These are phyloP conservation scores for Huiozyma naganishii DNA, from an alignment of 805 yeast genomes.

Conservation along the genomic window DNA sequence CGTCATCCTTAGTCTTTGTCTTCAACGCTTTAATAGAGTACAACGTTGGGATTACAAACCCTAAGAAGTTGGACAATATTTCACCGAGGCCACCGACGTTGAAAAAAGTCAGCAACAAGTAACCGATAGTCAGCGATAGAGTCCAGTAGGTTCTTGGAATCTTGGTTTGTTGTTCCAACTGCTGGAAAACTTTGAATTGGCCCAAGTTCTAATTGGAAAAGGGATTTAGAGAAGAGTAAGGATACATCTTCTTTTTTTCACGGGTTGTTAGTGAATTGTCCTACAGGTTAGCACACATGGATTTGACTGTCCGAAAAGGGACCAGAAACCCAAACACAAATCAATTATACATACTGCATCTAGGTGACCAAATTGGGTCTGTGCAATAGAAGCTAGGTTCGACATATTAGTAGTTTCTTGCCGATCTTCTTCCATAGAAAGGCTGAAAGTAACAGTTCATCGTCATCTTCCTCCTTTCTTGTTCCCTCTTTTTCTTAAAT, in stretches of 20 bases:
- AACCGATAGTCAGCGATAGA: slow-evolving; percentile 50
- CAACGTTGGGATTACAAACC: slow-evolving; percentile 85
- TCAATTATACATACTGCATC: slow-evolving; percentile 4
- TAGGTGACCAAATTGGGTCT: slow-evolving; percentile 1
- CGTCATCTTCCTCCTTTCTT: too few species aligned
- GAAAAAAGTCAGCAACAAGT: slow-evolving; percentile 70
- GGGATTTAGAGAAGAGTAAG: too few species aligned
- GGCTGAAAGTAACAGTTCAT: too few species aligned
- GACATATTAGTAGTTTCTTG: not conserved
- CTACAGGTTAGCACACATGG: not conserved
- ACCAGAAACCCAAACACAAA: not conserved
- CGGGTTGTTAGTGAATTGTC: not conserved
- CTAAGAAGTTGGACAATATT: slow-evolving; percentile 83
- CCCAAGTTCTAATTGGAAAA: slow-evolving; percentile 18
- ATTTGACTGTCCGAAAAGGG: not conserved
- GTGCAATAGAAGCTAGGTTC: slow-evolving; percentile 1
- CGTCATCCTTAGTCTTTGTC: slow-evolving; percentile 60
- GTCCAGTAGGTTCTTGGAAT: slow-evolving; percentile 82
- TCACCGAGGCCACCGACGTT: slow-evolving; percentile 95
- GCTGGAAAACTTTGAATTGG: slow-evolving; percentile 27
- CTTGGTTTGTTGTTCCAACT: slow-evolving; percentile 35
- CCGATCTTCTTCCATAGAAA: not conserved
- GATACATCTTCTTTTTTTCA: not conserved
- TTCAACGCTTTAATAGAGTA: slow-evolving; percentile 76
- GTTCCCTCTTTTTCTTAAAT: too few species aligned